Percentiles rank a stretch among this genome's conserved stretches.
Conservation (phyloP, 108 stramenopile species). For the Skeletonema potamos region DNA sequence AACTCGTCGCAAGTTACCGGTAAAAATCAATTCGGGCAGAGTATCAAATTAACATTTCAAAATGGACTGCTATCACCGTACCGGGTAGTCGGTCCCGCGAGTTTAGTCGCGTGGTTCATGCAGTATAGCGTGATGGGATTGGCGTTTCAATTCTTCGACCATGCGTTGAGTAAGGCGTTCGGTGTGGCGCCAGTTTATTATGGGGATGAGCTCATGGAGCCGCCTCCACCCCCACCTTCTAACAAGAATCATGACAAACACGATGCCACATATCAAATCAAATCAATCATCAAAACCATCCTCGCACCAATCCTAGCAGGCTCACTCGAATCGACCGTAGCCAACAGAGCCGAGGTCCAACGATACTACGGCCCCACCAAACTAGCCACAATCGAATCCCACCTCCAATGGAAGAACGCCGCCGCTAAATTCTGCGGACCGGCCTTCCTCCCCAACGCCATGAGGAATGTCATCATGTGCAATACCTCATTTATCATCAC, state of each 20-base stretch:
- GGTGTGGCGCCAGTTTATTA: constrained; percentile 60
- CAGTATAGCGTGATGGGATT: constrained; percentile 75
- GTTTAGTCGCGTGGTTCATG: constrained; percentile 74
- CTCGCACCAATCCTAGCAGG: constrained; percentile 59
- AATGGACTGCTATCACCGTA: constrained; percentile 64
- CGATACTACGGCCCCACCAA: constrained; percentile 59
- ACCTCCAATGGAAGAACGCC: constrained; percentile 37
- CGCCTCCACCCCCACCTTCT: constrained; percentile 3
- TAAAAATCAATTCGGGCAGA: constrained; percentile 52
- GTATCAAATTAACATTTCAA: constrained; percentile 54
- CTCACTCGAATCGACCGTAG: constrained; percentile 55
- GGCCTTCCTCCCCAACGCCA: constrained; percentile 45
- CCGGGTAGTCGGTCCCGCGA: constrained; percentile 66
- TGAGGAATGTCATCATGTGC: constrained; percentile 66
- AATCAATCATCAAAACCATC: constrained; percentile 39
- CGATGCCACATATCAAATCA: constrained; percentile 17
- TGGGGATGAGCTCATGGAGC: constrained; percentile 65
- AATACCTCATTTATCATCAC: constrained; percentile 65
- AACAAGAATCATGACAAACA: neutral
- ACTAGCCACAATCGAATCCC: constrained; percentile 50
- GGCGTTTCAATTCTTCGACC: constrained; percentile 73
- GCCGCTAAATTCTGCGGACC: constrained; percentile 38
- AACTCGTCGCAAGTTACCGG: constrained; percentile 74
- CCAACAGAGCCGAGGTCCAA: constrained; percentile 80
- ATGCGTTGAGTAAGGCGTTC: constrained; percentile 43